Evolutionary conservation across 225 moss, liverwort and hornwort genomes (phyloP), one percentile per base, ranked within the genome.

Genomic region (Thuidium tamariscinum): DNA sequence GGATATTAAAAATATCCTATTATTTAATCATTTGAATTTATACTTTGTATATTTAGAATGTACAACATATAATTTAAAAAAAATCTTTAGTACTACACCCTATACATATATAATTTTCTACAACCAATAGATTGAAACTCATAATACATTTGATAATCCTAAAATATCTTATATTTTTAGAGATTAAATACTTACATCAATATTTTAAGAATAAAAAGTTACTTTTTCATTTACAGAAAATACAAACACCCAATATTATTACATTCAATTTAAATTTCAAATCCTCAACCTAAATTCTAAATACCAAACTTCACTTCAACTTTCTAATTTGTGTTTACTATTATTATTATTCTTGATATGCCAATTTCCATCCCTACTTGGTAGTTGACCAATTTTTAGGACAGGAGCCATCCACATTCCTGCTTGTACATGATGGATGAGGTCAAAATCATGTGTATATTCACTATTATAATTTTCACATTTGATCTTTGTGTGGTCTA

Each of bases 291-390:
- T 61, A 32, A 48, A 46, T 32, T 79, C 21, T 30, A 79, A 30
- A 69, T 71, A 78, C 20, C 29, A 63, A 70, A 59, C 0, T n/a
- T 37, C 36, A 82, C 72, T 63, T 91, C 46, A 91, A 72, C 37
- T 56, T 86, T 88, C 86, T 71, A 89, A 65, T 84, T 88, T 91
- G 59, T 81, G 65, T 72, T 91, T 91, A 32, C 86, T 88, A 79
- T 37, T 88, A 11, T 34, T 56, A 21, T 79, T 75, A 2, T 80
- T 83, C 26, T 81, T 59, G 3, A 87, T 80, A n/a, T 13, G 82
- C 93, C 93, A 94, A 85, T 92, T 94, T 54, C 92, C 93, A 90
- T 91, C 57, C 65, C 93, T 88, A 81, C 60, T 84, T 36, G 92
- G 92, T 57, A 94, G 51, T 8, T 89, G 88, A 61, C 80, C 82